Evolutionary conservation across 257 asterid genomes (phyloP), one percentile per base, ranked within the genome.

Genomic region (Penstemon barbatus): DNA sequence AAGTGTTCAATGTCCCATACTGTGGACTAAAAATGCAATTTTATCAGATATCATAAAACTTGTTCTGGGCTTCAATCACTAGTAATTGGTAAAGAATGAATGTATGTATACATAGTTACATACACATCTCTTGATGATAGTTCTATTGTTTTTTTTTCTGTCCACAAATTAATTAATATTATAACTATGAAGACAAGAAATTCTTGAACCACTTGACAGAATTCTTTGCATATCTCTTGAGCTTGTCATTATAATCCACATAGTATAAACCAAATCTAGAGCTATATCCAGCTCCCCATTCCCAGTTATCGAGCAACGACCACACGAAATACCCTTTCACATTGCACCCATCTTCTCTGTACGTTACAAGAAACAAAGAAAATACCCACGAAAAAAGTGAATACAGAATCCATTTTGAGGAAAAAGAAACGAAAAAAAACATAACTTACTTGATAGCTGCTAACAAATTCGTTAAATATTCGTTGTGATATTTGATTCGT

Each of bases 301-400:
- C 96, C 99, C 97, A 93, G 49, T 93, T 90, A 73, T 93, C 99
- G 40, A 93, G 73, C 68, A 93, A 44, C 10, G 99, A 93, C 99
- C 99, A 93, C 1, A 52, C 95, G 43, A 93, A 93, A 73, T 93
- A 90, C 7, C 99, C 97, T 72, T 65, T 81, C 71, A 93, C 92
- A 40, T 93, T 85, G 86, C 99, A 93, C 0, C 96, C 96, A 51
- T 90, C 96, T 61, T 83, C 88, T 64, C 98, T 90, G 95, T 77
- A 72, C 6, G 8, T 7, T 39, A 25, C 33, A 25, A 25, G 33
- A 25, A 25, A 25, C 33, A 25, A 25, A 25, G 33, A 25, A 25
- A 25, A 25, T 25, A 25, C 33, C 33, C 33, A 25, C 33, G 18
- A 15, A 25, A 25, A 25, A 25, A 2, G 33, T 25, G 33, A 25